Percentiles rank a stretch among this genome's conserved stretches.
Evolutionary conservation across 345 rosid species (phyloP).

Genomic region (Abelmoschus esculentus): DNA sequence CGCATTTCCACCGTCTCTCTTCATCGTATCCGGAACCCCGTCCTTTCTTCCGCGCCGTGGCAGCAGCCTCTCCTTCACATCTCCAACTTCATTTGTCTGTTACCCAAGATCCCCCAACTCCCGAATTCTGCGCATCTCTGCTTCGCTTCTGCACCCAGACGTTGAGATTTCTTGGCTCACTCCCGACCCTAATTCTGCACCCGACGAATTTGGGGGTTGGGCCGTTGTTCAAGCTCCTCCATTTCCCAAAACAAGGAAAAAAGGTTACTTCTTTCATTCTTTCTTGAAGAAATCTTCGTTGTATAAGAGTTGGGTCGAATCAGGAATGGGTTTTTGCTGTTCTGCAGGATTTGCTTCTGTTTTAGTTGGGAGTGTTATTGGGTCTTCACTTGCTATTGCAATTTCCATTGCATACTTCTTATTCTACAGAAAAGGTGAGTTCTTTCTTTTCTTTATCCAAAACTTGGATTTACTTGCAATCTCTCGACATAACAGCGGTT

Average conservation of each 20-base stretch:
- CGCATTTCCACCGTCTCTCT: slow-evolving; percentile 7
- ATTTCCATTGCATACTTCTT: slow-evolving; percentile 56
- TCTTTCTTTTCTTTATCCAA: too few relatives aligned
- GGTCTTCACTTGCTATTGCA: slow-evolving; percentile 41
- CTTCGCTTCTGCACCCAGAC: slow-evolving; percentile 31
- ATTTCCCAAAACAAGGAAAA: slow-evolving; percentile 14
- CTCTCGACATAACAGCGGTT: too few relatives aligned
- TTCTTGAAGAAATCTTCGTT: not conserved
- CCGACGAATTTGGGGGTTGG: slow-evolving; percentile 56
- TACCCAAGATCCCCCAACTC: slow-evolving; percentile 24
- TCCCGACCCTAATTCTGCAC: slow-evolving; percentile 21
- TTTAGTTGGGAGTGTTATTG: slow-evolving; percentile 37
- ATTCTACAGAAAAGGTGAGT: slow-evolving; percentile 43
- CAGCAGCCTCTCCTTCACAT: slow-evolving; percentile 16
- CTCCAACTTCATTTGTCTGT: slow-evolving; percentile 11
- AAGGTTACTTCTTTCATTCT: slow-evolving; percentile 25
- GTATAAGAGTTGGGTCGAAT: not conserved
- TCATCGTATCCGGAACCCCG: slow-evolving; percentile 1
- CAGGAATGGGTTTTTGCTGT: not conserved
- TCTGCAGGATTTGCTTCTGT: slow-evolving; percentile 38
- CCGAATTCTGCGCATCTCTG: slow-evolving; percentile 30
- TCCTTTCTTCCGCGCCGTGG: slow-evolving; percentile 33
- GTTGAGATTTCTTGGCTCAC: slow-evolving; percentile 48
- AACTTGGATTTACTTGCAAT: too few relatives aligned
- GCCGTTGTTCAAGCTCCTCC: slow-evolving; percentile 34